These are phyloP conservation scores for Pachyrhizus erosus DNA, from an alignment of 306 rosid genomes.

Conservation along the genomic window DNA sequence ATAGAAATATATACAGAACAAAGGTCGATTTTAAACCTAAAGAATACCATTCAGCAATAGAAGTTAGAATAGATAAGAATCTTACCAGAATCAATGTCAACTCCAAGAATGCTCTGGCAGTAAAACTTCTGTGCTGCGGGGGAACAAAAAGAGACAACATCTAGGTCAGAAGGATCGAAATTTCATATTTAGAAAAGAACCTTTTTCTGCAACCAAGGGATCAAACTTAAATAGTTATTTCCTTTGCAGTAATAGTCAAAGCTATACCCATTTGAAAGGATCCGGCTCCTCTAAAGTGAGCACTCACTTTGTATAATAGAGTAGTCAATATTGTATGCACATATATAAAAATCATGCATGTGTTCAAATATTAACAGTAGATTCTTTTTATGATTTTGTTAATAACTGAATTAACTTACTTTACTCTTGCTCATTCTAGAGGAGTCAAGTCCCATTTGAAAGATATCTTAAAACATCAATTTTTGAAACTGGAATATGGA, in stretches of 20 bases:
- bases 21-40: constrained; percentile 5
- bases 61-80: constrained; percentile 33
- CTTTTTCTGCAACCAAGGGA: neutral
- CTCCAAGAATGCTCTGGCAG: constrained; percentile 83
- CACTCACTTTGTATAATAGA: no score
- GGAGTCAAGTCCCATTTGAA: neutral
- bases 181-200: neutral
- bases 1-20: neutral
- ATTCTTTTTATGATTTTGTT: neutral
- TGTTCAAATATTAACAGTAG: no score
- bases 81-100: constrained; percentile 92
- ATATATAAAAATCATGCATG: no score
- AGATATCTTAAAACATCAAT: neutral
- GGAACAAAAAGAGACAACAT: neutral
- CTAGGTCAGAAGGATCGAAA: constrained; percentile 2
- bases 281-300: no score
- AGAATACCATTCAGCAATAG: constrained; percentile 1
- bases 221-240: neutral
- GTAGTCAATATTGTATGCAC: no score
- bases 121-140: constrained; percentile 74
- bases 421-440: neutral
- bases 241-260: neutral
- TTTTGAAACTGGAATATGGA: neutral
- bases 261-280: neutral
- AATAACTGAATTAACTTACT: no score